Conservation (phyloP, 768 basidiomycete species). For the Suillus occidentalis region DNA sequence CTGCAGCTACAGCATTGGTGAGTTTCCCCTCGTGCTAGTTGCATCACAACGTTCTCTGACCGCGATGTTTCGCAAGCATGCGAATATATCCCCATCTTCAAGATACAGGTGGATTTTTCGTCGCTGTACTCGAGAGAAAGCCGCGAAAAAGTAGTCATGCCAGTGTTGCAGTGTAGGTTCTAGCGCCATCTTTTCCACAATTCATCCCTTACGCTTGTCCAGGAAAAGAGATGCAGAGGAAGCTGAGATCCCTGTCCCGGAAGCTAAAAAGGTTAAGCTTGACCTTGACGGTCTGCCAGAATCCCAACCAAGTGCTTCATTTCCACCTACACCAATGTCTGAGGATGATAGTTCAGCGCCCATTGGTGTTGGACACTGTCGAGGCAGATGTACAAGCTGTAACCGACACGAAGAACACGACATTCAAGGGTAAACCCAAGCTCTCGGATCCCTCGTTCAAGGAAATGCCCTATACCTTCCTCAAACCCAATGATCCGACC, state of each 20-base stretch:
- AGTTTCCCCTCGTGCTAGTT: slow-evolving; percentile 17
- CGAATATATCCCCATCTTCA: slow-evolving; percentile 94
- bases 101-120: slow-evolving; percentile 96
- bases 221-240: slow-evolving; percentile 54
- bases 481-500: slow-evolving; percentile 68
- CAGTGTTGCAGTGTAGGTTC: slow-evolving; percentile 16
- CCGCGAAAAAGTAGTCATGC: slow-evolving; percentile 8
- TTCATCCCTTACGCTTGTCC: slow-evolving; percentile 4
- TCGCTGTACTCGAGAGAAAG: slow-evolving; percentile 79
- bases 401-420: background rate
- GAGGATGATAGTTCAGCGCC: background rate
- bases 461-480: slow-evolving; percentile 89
- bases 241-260: slow-evolving; percentile 37
- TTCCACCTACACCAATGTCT: slow-evolving; percentile 1
- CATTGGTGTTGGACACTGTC: slow-evolving; percentile 4
- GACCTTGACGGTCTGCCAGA: slow-evolving; percentile 21
- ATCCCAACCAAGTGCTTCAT: slow-evolving; percentile 2
- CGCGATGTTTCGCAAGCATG: slow-evolving; percentile 47
- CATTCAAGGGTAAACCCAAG: slow-evolving; percentile 11
- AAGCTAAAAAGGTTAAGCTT: slow-evolving; percentile 53
- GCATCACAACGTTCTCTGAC: background rate
- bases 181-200: background rate
- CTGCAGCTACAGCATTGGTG: slow-evolving; percentile 77
- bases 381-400: slow-evolving; percentile 6
- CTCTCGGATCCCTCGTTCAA: slow-evolving; percentile 55